These are phyloP conservation scores for Fusarium stilboides DNA, from an alignment of 2,329 filamentous ascomycete species.

Conservation along the genomic window DNA sequence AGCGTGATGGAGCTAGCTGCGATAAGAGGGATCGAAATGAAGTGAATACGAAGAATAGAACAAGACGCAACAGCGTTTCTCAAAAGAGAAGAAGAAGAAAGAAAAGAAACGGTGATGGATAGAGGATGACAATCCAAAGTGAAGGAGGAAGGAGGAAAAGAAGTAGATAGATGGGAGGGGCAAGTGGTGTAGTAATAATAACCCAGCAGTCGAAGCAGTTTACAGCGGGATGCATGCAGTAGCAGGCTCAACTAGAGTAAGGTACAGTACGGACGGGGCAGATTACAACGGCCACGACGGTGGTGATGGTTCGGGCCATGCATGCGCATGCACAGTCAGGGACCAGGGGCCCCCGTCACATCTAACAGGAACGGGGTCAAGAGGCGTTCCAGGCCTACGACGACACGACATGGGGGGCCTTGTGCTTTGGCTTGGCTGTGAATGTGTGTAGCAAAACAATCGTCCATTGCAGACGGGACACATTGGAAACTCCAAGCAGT, in stretches of 20 bases:
- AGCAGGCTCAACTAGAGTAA: constrained; percentile 30
- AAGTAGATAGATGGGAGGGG: constrained; percentile 49
- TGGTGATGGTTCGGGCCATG: constrained; percentile 49
- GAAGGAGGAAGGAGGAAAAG: constrained; percentile 39
- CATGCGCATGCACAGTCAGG: constrained; percentile 24
- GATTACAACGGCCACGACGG: constrained; percentile 52
- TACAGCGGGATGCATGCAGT: constrained; percentile 19
- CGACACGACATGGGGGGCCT: constrained; percentile 16
- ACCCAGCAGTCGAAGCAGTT: constrained; percentile 13
- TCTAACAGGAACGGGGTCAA: constrained; percentile 31
- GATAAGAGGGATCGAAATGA: constrained; percentile 55
- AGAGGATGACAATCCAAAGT: constrained; percentile 45
- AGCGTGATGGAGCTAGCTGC: constrained; percentile 52
- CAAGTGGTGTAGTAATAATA: constrained; percentile 46
- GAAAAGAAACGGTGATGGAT: constrained; percentile 43
- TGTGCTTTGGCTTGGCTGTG: constrained; percentile 26
- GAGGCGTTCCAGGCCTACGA: constrained; percentile 39
- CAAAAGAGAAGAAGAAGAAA: constrained; percentile 43
- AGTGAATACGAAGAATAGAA: constrained; percentile 56
- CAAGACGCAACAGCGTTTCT: constrained; percentile 51
- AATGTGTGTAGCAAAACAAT: constrained; percentile 39
- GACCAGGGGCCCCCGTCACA: constrained; percentile 34
- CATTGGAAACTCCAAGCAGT: constrained; percentile 19
- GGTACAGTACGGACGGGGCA: constrained; percentile 42
- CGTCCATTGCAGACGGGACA: constrained; percentile 34